These are phyloP conservation scores for Juncus inflexus DNA, from an alignment of 176 grass and related monocot genomes.

Conservation along the genomic window DNA sequence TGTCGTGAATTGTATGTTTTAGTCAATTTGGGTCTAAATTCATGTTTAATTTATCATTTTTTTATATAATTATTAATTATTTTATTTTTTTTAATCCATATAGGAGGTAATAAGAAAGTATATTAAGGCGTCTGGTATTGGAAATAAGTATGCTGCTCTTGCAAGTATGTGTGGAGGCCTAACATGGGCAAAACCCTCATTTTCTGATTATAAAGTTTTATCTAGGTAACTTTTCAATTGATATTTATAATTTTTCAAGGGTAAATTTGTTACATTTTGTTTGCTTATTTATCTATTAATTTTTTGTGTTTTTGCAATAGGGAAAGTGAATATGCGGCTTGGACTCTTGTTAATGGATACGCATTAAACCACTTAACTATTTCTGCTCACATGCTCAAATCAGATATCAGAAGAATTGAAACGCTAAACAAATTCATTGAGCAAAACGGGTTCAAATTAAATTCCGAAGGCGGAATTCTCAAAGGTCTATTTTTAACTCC, in stretches of 20 bases:
- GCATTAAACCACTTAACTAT: constrained; percentile 89
- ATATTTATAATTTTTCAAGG: constrained; percentile 1
- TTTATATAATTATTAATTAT: constrained; percentile 18
- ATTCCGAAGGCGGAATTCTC: constrained; percentile 77
- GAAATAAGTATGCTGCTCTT: constrained; percentile 80
- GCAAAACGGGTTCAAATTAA: constrained; percentile 80
- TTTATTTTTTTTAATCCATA: constrained; percentile 8
- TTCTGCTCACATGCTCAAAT: constrained; percentile 61
- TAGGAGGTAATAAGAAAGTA: constrained; percentile 86
- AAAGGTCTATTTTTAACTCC: constrained; percentile 58
- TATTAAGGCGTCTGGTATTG: constrained; percentile 66
- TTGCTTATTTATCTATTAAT: constrained; percentile 15
- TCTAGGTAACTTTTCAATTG: constrained; percentile 48
- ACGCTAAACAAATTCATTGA: constrained; percentile 87
- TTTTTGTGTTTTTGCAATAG: constrained; percentile 31
- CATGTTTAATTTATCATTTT: constrained; percentile 9
- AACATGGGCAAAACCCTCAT: constrained; percentile 81
- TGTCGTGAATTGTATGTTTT: background rate
- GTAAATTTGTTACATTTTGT: background rate
- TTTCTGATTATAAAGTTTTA: constrained; percentile 78
- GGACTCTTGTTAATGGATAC: constrained; percentile 99
- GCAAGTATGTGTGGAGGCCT: constrained; percentile 73
- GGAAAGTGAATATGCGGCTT: constrained; percentile 95
- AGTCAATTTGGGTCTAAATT: constrained; percentile 16
- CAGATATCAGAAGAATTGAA: constrained; percentile 64